A percentile compares a stretch with the other conserved stretches of the same genome.
phyloP scores from a whole-genome alignment of 495 filamentous ascomycete species.

The Aspergillus homomorphus region DNA sequence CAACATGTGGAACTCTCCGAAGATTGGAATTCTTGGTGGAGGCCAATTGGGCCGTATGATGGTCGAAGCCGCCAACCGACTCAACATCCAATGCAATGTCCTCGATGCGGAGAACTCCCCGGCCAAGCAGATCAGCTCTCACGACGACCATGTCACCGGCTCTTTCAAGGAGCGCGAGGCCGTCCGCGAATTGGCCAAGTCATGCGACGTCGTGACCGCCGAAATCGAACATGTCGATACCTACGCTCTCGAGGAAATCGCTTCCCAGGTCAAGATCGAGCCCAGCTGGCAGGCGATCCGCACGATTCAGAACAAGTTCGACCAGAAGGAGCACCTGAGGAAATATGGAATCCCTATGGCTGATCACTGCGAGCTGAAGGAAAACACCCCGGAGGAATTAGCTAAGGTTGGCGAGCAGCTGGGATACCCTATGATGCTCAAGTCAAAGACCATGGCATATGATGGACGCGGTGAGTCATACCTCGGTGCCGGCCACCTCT shows the following conservation, averaged over 20 bases:
- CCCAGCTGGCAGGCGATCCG: slow-evolving; percentile 87
- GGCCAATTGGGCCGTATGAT: slow-evolving; percentile 95
- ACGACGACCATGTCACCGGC: slow-evolving; percentile 70
- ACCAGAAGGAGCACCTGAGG: slow-evolving; percentile 80
- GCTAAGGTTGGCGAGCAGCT: slow-evolving; percentile 59
- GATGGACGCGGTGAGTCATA: slow-evolving; percentile 67
- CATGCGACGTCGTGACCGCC: slow-evolving; percentile 85
- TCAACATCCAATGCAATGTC: slow-evolving; percentile 76
- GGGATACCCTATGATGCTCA: slow-evolving; percentile 92
- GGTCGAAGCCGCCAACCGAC: slow-evolving; percentile 82
- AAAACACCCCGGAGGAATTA: slow-evolving; percentile 54
- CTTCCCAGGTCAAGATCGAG: slow-evolving; percentile 63
- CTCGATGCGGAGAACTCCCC: slow-evolving; percentile 78
- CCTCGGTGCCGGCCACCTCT: not conserved
- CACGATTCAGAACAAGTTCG: slow-evolving; percentile 93
- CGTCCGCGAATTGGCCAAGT: slow-evolving; percentile 70
- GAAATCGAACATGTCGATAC: slow-evolving; percentile 99
- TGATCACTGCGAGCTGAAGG: slow-evolving; percentile 58
- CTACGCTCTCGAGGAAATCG: slow-evolving; percentile 81
- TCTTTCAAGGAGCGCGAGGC: slow-evolving; percentile 78
- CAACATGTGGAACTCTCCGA: slow-evolving; percentile 48
- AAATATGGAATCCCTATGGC: slow-evolving; percentile 67
- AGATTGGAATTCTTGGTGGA: slow-evolving; percentile 66
- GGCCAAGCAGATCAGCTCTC: slow-evolving; percentile 86
- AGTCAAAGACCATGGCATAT: slow-evolving; percentile 88